Evolutionary conservation across 2,329 filamentous ascomycete species (phyloP).

Genomic region (Beauveria rudraprayagi): DNA sequence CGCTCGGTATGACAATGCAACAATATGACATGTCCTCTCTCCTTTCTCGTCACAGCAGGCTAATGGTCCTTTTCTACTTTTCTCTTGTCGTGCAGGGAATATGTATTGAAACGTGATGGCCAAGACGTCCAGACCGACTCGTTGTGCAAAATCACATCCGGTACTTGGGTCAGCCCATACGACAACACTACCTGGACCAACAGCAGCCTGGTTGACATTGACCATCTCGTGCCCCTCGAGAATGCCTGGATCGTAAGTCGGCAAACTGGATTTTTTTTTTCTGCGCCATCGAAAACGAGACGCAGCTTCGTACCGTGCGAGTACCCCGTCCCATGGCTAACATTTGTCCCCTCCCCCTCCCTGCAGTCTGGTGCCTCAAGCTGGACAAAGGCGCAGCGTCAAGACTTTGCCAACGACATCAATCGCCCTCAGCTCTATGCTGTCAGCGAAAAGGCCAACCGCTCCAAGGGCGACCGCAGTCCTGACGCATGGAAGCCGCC

Average conservation of each 20-base stretch:
- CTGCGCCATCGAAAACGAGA: not conserved
- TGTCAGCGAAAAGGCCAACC: slow-evolving; percentile 71
- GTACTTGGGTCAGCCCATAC: slow-evolving; percentile 64
- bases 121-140: slow-evolving; percentile 49
- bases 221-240: slow-evolving; percentile 73
- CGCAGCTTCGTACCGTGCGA: not conserved
- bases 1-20: slow-evolving; percentile 40
- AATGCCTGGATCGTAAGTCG: slow-evolving; percentile 65
- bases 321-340: not conserved
- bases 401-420: slow-evolving; percentile 70
- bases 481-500: slow-evolving; percentile 73
- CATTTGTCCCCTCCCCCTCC: not conserved
- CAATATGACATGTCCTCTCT: not conserved
- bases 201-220: slow-evolving; percentile 68
- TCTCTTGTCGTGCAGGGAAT: slow-evolving; percentile 37
- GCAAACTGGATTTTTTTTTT: not conserved
- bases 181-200: slow-evolving; percentile 64
- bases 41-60: not conserved
- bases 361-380: slow-evolving; percentile 56
- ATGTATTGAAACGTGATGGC: slow-evolving; percentile 67
- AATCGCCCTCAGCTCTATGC: slow-evolving; percentile 68
- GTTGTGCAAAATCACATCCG: slow-evolving; percentile 56
- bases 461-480: slow-evolving; percentile 62
- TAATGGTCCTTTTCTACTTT: not conserved
- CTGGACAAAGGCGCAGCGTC: slow-evolving; percentile 62